Evolutionary conservation across 202 grass and related monocot genomes (phyloP).

Genomic region (Carex arenaria): DNA sequence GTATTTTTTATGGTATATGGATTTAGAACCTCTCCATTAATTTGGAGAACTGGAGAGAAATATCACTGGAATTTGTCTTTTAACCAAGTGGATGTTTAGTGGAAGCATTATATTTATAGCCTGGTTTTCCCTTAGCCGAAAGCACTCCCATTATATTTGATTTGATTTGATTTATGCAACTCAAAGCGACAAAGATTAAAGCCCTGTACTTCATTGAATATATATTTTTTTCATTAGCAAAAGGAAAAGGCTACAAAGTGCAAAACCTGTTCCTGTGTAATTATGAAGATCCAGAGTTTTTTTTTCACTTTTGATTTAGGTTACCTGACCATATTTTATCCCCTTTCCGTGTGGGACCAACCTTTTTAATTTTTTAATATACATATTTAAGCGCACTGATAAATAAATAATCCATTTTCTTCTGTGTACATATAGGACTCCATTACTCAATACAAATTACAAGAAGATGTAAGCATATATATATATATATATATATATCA

Average conservation of each 20-base stretch:
- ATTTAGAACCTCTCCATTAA: not conserved
- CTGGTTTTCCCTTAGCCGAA: constrained; percentile 3
- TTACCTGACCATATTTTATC: not conserved
- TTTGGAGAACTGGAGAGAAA: not conserved
- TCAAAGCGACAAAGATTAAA: constrained; percentile 3
- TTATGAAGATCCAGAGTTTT: constrained; percentile 18
- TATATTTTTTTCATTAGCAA: not conserved
- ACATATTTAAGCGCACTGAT: not conserved
- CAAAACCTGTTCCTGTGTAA: constrained; percentile 7
- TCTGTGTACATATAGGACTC: not conserved
- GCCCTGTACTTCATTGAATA: not conserved
- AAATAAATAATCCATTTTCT: not conserved
- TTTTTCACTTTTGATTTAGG: not conserved
- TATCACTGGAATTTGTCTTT: not conserved
- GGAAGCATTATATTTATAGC: constrained; percentile 29
- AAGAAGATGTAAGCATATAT: too few relatives aligned
- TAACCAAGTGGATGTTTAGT: constrained; percentile 22
- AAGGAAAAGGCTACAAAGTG: constrained; percentile 13
- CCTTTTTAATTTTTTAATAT: not conserved
- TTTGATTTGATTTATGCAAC: not conserved
- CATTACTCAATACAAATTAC: too few relatives aligned
- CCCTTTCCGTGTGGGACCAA: not conserved
- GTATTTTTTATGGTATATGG: not conserved
- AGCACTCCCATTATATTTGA: constrained; percentile 9
- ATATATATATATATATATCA: too few relatives aligned